Percentiles rank a stretch among this genome's conserved stretches.
Evolutionary conservation across 164 flowering plant species (phyloP).

Genomic region (Euptelea pleiosperma): DNA sequence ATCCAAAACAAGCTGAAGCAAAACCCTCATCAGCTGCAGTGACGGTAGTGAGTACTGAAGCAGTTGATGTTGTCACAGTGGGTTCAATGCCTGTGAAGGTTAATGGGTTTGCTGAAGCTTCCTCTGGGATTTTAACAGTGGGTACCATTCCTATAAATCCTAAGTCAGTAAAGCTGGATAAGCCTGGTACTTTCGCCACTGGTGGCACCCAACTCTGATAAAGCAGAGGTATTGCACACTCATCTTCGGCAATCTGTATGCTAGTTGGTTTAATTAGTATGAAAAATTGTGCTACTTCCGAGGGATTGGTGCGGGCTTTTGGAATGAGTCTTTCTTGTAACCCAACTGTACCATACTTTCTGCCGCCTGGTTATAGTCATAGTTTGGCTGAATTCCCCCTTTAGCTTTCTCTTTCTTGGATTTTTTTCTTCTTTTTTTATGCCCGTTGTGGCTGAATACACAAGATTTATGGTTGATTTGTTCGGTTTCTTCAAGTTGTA

Average conservation of each 20-base stretch:
- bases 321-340: conserved; percentile 6
- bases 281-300: not conserved
- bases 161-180: conserved; percentile 30
- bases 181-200: too few species aligned
- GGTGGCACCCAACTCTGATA: conserved; percentile 9
- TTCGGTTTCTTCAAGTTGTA: conserved; percentile 2
- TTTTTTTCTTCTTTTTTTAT: conserved; percentile 1
- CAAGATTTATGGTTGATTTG: conserved; percentile 3
- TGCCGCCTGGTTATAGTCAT: conserved; percentile 18
- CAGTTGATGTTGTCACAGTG: conserved; percentile 46
- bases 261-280: not conserved
- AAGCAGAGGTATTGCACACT: too few species aligned
- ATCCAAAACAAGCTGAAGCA: conserved; percentile 26
- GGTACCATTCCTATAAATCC: conserved; percentile 72
- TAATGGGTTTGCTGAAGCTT: conserved; percentile 37
- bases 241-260: not conserved
- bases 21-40: conserved; percentile 10
- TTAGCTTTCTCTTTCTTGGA: not conserved
- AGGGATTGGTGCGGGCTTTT: conserved; percentile 4
- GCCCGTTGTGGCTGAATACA: conserved; percentile 7
- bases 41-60: conserved; percentile 5
- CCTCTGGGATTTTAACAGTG: conserved; percentile 40
- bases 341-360: conserved; percentile 25
- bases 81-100: conserved; percentile 68
- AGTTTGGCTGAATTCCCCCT: conserved; percentile 1